These are phyloP conservation scores for Aspergillus chevalieri DNA, from an alignment of 2,329 filamentous ascomycete species.

Conservation along the genomic window DNA sequence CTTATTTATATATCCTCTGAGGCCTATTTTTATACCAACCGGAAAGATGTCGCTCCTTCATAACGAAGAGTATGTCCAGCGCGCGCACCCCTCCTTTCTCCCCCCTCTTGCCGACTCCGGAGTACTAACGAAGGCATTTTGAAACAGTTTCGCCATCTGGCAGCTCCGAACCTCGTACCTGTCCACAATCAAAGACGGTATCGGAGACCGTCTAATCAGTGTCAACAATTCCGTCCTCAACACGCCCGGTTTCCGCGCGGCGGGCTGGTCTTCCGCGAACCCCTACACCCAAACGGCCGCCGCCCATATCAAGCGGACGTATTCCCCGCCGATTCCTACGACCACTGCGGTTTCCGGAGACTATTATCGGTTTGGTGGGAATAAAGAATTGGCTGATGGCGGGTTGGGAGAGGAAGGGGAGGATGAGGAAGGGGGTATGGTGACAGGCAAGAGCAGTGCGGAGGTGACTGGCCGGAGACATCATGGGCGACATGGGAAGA, in stretches of 20 bases:
- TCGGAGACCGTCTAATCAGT: slow-evolving; percentile 60
- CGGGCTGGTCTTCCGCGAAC: slow-evolving; percentile 49
- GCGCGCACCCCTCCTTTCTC: slow-evolving; percentile 1
- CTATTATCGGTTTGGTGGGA: slow-evolving; percentile 51
- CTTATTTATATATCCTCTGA: not conserved
- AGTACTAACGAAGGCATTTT: slow-evolving; percentile 6
- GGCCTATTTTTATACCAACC: slow-evolving; percentile 2
- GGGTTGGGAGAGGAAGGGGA: slow-evolving; percentile 45
- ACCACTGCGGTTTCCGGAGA: slow-evolving; percentile 51
- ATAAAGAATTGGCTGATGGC: slow-evolving; percentile 24
- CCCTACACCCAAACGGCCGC: slow-evolving; percentile 38
- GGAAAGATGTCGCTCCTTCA: slow-evolving; percentile 35
- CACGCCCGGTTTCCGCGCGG: slow-evolving; percentile 58
- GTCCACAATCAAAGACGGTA: slow-evolving; percentile 58
- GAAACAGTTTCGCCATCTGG: slow-evolving; percentile 56
- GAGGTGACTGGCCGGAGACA: slow-evolving; percentile 50
- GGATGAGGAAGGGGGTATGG: slow-evolving; percentile 58
- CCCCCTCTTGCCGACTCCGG: slow-evolving; percentile 1
- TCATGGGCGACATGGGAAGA: slow-evolving; percentile 24
- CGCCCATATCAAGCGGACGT: slow-evolving; percentile 56
- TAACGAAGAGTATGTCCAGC: slow-evolving; percentile 44
- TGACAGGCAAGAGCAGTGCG: slow-evolving; percentile 52
- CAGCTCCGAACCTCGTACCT: slow-evolving; percentile 61
- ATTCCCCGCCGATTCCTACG: slow-evolving; percentile 62
- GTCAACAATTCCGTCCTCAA: slow-evolving; percentile 59